Evolutionary conservation across 2,329 filamentous ascomycete species (phyloP).

Genomic region (Trichoderma lentiforme): DNA sequence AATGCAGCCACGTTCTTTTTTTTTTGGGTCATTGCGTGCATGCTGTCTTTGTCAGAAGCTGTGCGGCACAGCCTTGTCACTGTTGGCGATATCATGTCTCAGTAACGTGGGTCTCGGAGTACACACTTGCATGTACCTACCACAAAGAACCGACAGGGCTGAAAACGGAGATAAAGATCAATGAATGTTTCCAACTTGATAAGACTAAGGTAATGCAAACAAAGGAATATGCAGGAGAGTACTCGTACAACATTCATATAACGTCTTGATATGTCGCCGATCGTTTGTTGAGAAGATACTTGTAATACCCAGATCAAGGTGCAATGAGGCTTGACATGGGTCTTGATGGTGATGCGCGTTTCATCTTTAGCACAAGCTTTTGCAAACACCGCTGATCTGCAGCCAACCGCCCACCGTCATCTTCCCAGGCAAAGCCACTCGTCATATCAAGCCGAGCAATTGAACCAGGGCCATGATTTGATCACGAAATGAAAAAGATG

Average conservation of each 20-base stretch:
- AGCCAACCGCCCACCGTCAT: background rate
- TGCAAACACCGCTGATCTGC: background rate
- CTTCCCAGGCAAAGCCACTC: background rate
- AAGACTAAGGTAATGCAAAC: background rate
- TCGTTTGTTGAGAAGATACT: background rate
- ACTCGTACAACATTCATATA: background rate
- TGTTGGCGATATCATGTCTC: background rate
- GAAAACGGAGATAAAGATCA: background rate
- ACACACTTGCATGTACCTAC: background rate
- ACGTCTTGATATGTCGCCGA: background rate
- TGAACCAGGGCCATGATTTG: background rate
- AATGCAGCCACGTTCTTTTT: background rate
- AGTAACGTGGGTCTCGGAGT: background rate
- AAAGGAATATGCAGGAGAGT: background rate
- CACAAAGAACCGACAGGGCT: background rate
- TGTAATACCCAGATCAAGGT: background rate
- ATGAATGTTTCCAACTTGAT: background rate
- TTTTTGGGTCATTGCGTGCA: background rate
- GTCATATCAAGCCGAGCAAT: background rate
- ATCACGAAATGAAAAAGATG: background rate
- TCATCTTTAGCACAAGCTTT: background rate
- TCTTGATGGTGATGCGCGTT: conserved; percentile 1
- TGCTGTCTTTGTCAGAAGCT: background rate
- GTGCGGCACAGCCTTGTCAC: background rate
- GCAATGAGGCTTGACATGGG: background rate